Base-by-base conservation (phyloP, 2,329 filamentous ascomycete species). In the Nigrograna mackinnonii region DNA sequence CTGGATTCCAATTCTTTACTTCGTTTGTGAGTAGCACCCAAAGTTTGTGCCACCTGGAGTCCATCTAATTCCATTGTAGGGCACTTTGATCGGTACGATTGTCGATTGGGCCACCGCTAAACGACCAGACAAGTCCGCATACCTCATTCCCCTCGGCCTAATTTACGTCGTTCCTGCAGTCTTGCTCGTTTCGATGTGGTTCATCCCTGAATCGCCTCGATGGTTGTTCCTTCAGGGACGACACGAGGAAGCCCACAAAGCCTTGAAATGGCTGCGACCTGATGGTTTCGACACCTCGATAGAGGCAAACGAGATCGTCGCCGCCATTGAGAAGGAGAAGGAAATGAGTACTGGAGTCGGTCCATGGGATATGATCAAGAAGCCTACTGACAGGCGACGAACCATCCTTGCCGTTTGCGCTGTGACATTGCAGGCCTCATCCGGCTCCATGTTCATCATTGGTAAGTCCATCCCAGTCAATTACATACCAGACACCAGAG, bases 91-190 rank as follows among this genome's bases (percentile, higher is more conserved):
- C 52, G 78, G 73, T 39, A 76, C 68, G 45, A 69, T 82, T 20
- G 64, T 81, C 37, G 77, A 81, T 57, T 79, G 79, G 62, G 77
- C 75, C 42, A 69, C 55, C 22, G 71, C 50, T 2, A 60, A 54
- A 22, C 52, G 60, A 22, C 59, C 59, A 6, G 60, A 61, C 43
- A 66, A 66, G 21, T 57, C 57, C 1, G 44, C 66, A 1, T 75
- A 73, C 50, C 56, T 72, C 13, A 77, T 80, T 26, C 77, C 78
- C 0, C 62, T 80, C 2, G 66, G 77, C 41, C 72, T 82, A 50
- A 80, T 82, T 28, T 77, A 77, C 72, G 54, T 79, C 36, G 72
- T 64, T 12, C 60, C 63, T 0, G 30, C 58, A 20, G 43, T 80
- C 26, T 75, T 78, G 1, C 57, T 66, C 12, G 52, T 79, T 30